These are phyloP conservation scores for Macrocybe gigantea DNA, from an alignment of 768 basidiomycete species.

Conservation along the genomic window DNA sequence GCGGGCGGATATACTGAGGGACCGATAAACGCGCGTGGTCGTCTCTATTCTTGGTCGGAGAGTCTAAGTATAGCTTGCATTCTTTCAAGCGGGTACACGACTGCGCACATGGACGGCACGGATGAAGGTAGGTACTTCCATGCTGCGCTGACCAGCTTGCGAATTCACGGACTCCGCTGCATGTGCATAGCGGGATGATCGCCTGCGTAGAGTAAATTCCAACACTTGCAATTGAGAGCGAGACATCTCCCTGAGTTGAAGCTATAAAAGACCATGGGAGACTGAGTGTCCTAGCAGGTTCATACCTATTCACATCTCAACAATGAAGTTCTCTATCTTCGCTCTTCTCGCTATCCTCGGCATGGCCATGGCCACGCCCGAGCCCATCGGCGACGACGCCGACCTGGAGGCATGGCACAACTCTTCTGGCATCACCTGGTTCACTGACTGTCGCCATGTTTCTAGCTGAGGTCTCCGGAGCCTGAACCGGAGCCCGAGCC, in stretches of 20 bases:
- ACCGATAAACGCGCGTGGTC: too few species aligned
- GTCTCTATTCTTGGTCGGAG: too few species aligned
- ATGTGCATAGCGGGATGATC: too few species aligned
- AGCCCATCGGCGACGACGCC: not conserved
- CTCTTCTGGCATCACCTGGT: not conserved
- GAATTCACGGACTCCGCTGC: too few species aligned
- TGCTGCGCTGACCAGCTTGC: too few species aligned
- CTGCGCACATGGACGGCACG: too few species aligned
- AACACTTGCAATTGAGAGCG: too few species aligned
- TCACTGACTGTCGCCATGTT: not conserved
- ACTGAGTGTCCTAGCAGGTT: not conserved
- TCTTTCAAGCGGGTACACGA: too few species aligned
- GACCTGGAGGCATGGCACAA: not conserved
- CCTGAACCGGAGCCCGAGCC: not conserved
- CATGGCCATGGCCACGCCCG: not conserved
- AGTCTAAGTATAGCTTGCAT: too few species aligned
- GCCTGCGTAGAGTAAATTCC: too few species aligned
- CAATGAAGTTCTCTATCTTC: not conserved
- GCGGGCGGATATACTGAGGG: too few species aligned
- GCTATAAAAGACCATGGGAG: not conserved
- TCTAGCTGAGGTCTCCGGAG: not conserved
- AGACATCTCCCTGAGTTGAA: not conserved
- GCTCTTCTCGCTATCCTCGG: conserved; percentile 1
- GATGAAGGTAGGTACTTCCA: too few species aligned
- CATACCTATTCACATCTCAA: not conserved